A percentile compares a stretch with the other conserved stretches of the same genome.
phyloP scores from a whole-genome alignment of 495 filamentous ascomycete genomes.

The Pseudoneurospora amorphoporcata region DNA sequence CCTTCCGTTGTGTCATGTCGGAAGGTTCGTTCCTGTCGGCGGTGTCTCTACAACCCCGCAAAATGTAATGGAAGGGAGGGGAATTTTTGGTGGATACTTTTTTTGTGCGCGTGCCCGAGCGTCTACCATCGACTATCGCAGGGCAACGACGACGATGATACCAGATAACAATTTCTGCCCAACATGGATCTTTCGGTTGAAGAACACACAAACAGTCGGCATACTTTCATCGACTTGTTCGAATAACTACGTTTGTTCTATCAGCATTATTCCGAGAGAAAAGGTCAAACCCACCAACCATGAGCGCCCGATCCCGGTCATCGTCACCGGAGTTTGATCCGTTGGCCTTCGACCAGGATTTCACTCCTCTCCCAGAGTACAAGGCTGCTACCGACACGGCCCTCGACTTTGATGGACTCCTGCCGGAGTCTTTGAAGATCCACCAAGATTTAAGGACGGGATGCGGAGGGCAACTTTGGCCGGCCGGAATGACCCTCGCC shows the following conservation, averaged over 20 bases:
- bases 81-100: not conserved
- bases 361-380: slow-evolving; percentile 54
- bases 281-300: not conserved
- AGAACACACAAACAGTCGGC: not conserved
- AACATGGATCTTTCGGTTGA: not conserved
- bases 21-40: not conserved
- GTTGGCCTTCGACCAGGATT: slow-evolving; percentile 49
- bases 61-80: not conserved
- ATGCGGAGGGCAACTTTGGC: slow-evolving; percentile 90
- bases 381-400: slow-evolving; percentile 53
- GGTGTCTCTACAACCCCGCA: not conserved
- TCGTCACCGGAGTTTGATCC: slow-evolving; percentile 34
- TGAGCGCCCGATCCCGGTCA: slow-evolving; percentile 8
- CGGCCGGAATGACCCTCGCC: slow-evolving; percentile 77
- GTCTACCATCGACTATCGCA: not conserved
- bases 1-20: not conserved
- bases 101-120: not conserved
- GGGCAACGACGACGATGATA: not conserved
- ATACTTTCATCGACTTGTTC: not conserved
- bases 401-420: slow-evolving; percentile 64
- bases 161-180: not conserved
- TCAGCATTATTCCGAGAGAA: not conserved
- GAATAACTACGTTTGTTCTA: not conserved
- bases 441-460: slow-evolving; percentile 77
- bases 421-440: slow-evolving; percentile 57